A percentile compares a stretch with the other conserved stretches of the same genome.
Evolutionary conservation across 441 rosid genomes (phyloP).

Genomic region (Mallotus repandus): DNA sequence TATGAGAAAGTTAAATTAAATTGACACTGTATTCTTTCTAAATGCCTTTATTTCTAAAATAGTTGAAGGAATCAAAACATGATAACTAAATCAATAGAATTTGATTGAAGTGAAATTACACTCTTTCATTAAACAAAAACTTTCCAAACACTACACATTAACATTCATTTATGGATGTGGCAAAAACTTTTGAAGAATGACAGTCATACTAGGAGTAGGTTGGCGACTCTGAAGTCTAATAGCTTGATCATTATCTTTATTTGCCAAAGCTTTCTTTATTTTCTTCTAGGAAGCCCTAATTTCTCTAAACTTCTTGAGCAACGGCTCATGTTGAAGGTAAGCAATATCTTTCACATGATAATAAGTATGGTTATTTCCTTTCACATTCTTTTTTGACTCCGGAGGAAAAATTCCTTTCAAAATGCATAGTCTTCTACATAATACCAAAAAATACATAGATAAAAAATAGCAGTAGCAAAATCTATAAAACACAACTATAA

Average conservation of each 20-base stretch:
- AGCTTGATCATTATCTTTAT: slow-evolving; percentile 75
- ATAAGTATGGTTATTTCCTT: slow-evolving; percentile 88
- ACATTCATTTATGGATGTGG: neutral
- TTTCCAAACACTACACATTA: neutral
- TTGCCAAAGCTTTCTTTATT: slow-evolving; percentile 73
- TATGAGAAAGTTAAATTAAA: neutral
- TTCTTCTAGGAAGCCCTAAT: slow-evolving; percentile 68
- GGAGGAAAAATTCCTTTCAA: slow-evolving; percentile 82
- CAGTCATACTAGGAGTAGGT: slow-evolving; percentile 65
- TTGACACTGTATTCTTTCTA: too few species aligned
- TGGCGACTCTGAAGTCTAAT: slow-evolving; percentile 56
- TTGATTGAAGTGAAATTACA: neutral
- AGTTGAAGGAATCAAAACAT: neutral
- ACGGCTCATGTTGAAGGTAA: slow-evolving; percentile 77
- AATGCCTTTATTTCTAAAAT: too few species aligned
- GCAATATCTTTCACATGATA: slow-evolving; percentile 87
- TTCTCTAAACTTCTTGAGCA: slow-evolving; percentile 82
- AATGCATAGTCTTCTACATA: slow-evolving; percentile 69
- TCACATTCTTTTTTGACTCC: slow-evolving; percentile 90
- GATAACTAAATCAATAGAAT: neutral
- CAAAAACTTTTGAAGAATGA: slow-evolving; percentile 73
- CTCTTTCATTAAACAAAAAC: neutral
- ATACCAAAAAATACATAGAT: neutral
- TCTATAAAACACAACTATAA: neutral
- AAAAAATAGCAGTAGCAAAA: neutral